phyloP scores from a whole-genome alignment of 495 filamentous ascomycete species.

The Podospora sp. region DNA sequence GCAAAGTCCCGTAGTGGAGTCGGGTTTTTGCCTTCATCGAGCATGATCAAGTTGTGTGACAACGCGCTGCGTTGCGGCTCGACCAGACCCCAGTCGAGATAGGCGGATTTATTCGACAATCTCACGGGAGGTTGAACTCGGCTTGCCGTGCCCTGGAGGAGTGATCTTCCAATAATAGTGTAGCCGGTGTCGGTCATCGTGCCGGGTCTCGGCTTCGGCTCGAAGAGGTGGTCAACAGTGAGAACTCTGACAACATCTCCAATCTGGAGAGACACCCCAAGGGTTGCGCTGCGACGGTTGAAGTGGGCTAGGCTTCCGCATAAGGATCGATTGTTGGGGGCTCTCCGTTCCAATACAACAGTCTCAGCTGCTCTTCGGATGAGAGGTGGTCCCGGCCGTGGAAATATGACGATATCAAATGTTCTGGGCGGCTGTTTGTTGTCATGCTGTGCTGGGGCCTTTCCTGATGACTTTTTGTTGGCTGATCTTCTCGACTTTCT shows the following conservation, averaged over 20 bases:
- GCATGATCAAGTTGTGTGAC: not conserved
- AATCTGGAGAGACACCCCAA: not conserved
- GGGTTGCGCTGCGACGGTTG: not conserved
- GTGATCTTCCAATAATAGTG: too few relatives aligned
- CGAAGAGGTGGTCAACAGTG: not conserved
- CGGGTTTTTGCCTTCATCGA: too few relatives aligned
- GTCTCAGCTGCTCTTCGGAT: not conserved
- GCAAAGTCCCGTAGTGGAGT: not conserved
- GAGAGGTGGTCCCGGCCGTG: not conserved
- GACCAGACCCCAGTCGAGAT: not conserved
- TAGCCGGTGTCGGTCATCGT: not conserved
- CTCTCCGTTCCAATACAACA: not conserved
- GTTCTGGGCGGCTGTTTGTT: not conserved
- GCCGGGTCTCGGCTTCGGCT: not conserved
- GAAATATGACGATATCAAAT: constrained; percentile 6
- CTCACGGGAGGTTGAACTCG: not conserved
- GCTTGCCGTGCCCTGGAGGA: not conserved
- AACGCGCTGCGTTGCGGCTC: not conserved
- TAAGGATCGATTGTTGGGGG: not conserved
- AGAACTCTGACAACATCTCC: not conserved
- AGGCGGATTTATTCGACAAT: not conserved
- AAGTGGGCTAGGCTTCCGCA: not conserved
- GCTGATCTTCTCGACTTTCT: not conserved
- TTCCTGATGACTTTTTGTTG: not conserved
- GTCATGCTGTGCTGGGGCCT: not conserved